Evolutionary conservation across 2,329 filamentous ascomycete species (phyloP), one percentile per base, ranked within the genome.

Genomic region (Alternaria sp.): DNA sequence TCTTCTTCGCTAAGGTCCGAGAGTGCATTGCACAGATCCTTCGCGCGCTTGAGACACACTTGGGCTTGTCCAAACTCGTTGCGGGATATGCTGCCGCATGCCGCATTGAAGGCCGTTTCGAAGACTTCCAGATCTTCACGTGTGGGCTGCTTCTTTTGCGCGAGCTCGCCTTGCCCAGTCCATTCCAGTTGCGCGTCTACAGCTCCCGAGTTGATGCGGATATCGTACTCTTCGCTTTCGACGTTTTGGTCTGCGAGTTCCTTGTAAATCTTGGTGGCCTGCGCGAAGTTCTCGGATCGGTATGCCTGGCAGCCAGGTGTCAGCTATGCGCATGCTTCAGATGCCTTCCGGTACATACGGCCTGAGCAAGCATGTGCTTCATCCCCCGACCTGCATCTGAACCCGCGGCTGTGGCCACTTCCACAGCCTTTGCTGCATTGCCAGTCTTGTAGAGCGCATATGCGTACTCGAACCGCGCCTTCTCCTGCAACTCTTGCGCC

Each of bases 361-460:
- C 84, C 78, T 89, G 88, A 43, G 87, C 87, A 63, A 88, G 84
- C 28, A 89, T 80, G 77, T 89, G 87, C 64, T 80, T 81, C 61
- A 84, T 82, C 38, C 86, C 87, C 68, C 87, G 81, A 11, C 78
- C 76, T 47, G 73, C 68, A 24, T 55, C 53, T 39, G 60, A 26
- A 12, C 60, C 74, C 28, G 75, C 72, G 5, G 71, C 73, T 11
- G 81, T 78, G 24, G 85, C 84, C 28, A 87, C 74, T 28, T 83
- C 77, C 26, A 85, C 83, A 20, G 92, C 91, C 57, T 89, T 88
- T 20, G 85, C 81, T 1, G 92, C 84, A 65, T 88, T 84, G 24
- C 91, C 91, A 0, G 87, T 86, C 81, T 94, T 95, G 81, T 95
- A 96, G 20, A 94, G 84, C n/a, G 91, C 89, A 81, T 96, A 96